Base-by-base conservation (phyloP, 345 rosid species). In the Gossypium australe region DNA sequence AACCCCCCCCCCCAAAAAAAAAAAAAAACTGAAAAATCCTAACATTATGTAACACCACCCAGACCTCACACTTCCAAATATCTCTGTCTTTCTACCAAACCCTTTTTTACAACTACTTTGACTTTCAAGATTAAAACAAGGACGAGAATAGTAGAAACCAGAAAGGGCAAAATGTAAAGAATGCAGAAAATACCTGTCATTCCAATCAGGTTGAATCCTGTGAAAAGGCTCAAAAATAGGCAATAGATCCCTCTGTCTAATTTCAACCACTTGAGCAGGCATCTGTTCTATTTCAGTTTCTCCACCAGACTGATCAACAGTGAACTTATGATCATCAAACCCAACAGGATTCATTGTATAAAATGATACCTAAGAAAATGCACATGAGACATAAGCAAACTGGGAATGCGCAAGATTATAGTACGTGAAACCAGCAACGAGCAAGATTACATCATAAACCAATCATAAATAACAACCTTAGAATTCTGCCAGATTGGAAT, bases 191-290 rank as follows among this genome's bases (percentile, higher is more conserved):
- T 82, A 93, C 99, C 94, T 79, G 71, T 82, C 85, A 74, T 78
- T 86, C 93, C 92, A 85, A 73, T 66, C 80, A 51, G 86, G 60
- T 73, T 80, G 79, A 76, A 84, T 77, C 79, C 86, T 80, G 64
- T 86, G 92, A 76, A 90, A 93, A 82, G 87, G 83, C 70, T 93
- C 90, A 74, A 87, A 91, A 82, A 90, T 87, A 25, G 99, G 98
- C 70, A 95, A 81, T 14, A 89, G 78, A 82, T 93, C 97, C 84
- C 87, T 95, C 27, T 84, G 84, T 79, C 88, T 84, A 44, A 91
- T 88, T 80, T 95, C 98, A 80, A 93, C 81, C 82, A 92, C 97
- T 59, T 83, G 83, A 73, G 79, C 80, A 67, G 84, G 85, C 67
- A 89, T 77, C 59, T 86, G 85, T 84, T 93, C 99, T 20, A 95